A percentile compares a stretch with the other conserved stretches of the same genome.
Evolutionary conservation across 1,139 yeast species (phyloP).

Genomic region (Blastobotrys persicus): DNA sequence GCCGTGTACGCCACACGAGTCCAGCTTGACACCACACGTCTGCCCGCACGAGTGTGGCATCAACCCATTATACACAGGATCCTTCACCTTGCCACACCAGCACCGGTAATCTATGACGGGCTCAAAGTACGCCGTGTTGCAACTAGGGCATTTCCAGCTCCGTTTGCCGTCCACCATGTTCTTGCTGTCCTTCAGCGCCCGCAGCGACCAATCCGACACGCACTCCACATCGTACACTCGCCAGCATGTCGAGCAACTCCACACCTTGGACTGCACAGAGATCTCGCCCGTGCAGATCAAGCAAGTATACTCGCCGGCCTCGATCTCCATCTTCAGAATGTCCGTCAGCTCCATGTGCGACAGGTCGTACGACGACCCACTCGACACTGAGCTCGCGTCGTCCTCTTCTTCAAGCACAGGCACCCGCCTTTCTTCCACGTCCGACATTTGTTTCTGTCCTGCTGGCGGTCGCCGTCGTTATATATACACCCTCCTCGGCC

Average conservation of each 20-base stretch:
- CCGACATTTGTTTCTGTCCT: too few species aligned
- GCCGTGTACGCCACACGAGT: conserved; percentile 61
- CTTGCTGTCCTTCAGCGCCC: conserved; percentile 45
- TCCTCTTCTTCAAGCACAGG: conserved; percentile 13
- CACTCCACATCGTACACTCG: conserved; percentile 82
- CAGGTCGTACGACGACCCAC: conserved; percentile 11
- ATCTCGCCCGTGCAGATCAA: conserved; percentile 83
- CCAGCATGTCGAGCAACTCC: conserved; percentile 72
- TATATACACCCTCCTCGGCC: not conserved
- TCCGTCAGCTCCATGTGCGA: conserved; percentile 32
- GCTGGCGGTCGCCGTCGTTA: too few species aligned
- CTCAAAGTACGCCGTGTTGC: conserved; percentile 55
- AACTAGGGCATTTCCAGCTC: conserved; percentile 87
- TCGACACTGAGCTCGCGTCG: conserved; percentile 3
- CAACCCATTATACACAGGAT: conserved; percentile 60
- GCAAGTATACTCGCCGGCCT: conserved; percentile 69
- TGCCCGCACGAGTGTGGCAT: conserved; percentile 90
- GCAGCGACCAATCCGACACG: conserved; percentile 74
- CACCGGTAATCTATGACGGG: conserved; percentile 69
- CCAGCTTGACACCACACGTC: conserved; percentile 58
- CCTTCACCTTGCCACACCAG: conserved; percentile 82
- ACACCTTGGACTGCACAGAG: conserved; percentile 61
- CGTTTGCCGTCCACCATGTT: conserved; percentile 30
- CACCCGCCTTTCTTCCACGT: too few species aligned
- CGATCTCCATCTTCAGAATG: conserved; percentile 50